Conservation (phyloP, 805 yeast genomes). For the Barnettozyma sp. region DNA sequence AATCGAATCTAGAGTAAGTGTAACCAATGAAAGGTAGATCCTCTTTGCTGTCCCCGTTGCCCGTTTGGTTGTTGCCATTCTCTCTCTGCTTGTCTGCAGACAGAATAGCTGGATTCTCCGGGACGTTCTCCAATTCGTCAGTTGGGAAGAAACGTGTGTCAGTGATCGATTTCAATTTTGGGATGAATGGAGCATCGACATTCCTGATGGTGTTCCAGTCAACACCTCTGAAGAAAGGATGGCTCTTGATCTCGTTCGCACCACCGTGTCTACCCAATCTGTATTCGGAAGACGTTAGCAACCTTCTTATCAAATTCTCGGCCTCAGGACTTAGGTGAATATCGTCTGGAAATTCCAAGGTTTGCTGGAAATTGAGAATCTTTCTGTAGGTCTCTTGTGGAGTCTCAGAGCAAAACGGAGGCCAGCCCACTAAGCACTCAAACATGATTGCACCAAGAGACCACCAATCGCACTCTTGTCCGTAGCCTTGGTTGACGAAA, state of each 20-base stretch:
- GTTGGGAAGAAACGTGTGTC: conserved; percentile 98
- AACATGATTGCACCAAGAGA: conserved; percentile 95
- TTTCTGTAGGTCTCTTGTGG: conserved; percentile 95
- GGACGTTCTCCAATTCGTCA: conserved; percentile 90
- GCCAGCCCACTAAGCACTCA: conserved; percentile 93
- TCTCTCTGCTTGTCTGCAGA: conserved; percentile 63
- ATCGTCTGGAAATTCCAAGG: conserved; percentile 77
- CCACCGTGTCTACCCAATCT: conserved; percentile 57
- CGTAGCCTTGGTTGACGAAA: conserved; percentile 77
- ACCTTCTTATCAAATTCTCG: conserved; percentile 81
- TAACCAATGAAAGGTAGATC: conserved; percentile 97
- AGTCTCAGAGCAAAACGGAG: conserved; percentile 91
- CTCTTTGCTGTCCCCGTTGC: conserved; percentile 53
- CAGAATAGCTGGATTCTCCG: conserved; percentile 75
- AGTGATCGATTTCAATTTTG: conserved; percentile 84
- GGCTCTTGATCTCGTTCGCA: conserved; percentile 63
- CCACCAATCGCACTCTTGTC: conserved; percentile 98
- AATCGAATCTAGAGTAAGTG: conserved; percentile 92
- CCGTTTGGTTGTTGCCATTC: conserved; percentile 31
- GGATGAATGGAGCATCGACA: conserved; percentile 89
- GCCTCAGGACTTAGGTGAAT: conserved; percentile 85
- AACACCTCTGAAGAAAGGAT: conserved; percentile 78
- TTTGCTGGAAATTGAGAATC: conserved; percentile 85
- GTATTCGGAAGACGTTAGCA: conserved; percentile 82
- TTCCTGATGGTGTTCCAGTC: conserved; percentile 70